phyloP scores from a whole-genome alignment of 768 basidiomycete genomes.

The Hericium alpestre region DNA sequence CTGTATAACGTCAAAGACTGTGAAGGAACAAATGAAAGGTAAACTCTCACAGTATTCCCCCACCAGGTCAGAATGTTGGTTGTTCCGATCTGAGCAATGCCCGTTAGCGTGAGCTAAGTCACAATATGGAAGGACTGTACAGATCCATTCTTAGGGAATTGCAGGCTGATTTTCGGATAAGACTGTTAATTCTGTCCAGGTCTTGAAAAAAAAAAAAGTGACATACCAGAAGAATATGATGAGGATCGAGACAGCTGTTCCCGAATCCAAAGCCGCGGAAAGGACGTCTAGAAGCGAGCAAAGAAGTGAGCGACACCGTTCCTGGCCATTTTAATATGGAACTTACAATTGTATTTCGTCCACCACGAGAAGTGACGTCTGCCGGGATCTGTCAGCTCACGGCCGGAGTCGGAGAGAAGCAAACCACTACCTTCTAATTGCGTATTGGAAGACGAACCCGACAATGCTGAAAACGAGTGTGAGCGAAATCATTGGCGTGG shows the following conservation, averaged over 20 bases:
- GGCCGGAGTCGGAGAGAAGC: constrained; percentile 32
- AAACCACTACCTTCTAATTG: constrained; percentile 24
- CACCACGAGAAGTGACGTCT: constrained; percentile 27
- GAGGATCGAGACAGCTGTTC: constrained; percentile 46
- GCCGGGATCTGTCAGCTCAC: constrained; percentile 2
- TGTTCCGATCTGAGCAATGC: constrained; percentile 32
- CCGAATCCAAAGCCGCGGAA: constrained; percentile 60
- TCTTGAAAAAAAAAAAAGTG: not conserved
- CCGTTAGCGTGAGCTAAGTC: not conserved
- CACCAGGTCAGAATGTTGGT: constrained; percentile 52
- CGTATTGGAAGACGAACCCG: constrained; percentile 26
- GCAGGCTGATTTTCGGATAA: constrained; percentile 22
- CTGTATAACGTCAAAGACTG: not conserved
- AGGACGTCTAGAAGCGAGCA: constrained; percentile 39
- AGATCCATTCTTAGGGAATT: constrained; percentile 49
- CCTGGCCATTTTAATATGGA: not conserved
- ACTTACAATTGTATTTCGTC: constrained; percentile 25
- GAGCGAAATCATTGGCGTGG: not conserved
- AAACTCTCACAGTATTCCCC: constrained; percentile 30
- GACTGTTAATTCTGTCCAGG: no score
- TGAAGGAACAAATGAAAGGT: not conserved
- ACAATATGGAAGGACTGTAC: not conserved
- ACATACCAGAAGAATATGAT: constrained; percentile 40
- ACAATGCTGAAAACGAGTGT: constrained; percentile 17
- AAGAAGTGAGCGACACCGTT: not conserved